These are phyloP conservation scores for Cercospora beticola DNA, from an alignment of 2,329 filamentous ascomycete genomes.

Conservation along the genomic window DNA sequence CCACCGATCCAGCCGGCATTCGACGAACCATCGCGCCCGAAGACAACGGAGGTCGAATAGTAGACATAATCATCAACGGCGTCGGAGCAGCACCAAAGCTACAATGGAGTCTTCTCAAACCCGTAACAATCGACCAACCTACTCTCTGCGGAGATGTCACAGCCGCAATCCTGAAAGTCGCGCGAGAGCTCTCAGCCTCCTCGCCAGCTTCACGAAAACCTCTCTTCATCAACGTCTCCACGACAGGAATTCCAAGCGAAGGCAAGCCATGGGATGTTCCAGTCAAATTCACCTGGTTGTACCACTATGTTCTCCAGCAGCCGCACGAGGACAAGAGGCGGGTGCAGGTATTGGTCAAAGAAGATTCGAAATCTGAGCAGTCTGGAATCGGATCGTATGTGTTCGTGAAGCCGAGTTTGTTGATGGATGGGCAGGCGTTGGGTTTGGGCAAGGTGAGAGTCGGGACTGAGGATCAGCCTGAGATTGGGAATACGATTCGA, in stretches of 20 bases:
- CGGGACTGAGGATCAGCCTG: constrained; percentile 38
- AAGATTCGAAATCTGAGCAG: constrained; percentile 26
- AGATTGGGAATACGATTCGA: constrained; percentile 41
- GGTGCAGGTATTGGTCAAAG: constrained; percentile 38
- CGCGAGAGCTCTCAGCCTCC: constrained; percentile 23
- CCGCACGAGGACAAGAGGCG: constrained; percentile 44
- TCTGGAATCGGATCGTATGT: constrained; percentile 35
- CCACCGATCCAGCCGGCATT: constrained; percentile 45
- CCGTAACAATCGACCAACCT: constrained; percentile 38
- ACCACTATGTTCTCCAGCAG: constrained; percentile 38
- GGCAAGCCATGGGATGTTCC: constrained; percentile 41
- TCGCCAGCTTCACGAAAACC: constrained; percentile 29
- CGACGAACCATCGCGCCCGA: constrained; percentile 39
- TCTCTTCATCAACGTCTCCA: constrained; percentile 38
- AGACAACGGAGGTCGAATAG: constrained; percentile 29
- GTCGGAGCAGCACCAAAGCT: constrained; percentile 44
- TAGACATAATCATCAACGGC: constrained; percentile 50
- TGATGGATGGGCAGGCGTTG: constrained; percentile 36
- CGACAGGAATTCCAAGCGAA: constrained; percentile 39
- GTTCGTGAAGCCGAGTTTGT: constrained; percentile 41
- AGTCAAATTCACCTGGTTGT: constrained; percentile 35
- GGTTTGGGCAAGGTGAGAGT: constrained; percentile 36
- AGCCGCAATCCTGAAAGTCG: constrained; percentile 35
- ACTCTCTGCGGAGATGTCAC: constrained; percentile 40
- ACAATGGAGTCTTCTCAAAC: constrained; percentile 29